A percentile compares a stretch with the other conserved stretches of the same genome.
Evolutionary conservation across 306 rosid species (phyloP).

Genomic region (apple (Malus domestica)): ASM211411v1 NC_041799.1:34420501-34421000

Average conservation of each 20-base stretch:
- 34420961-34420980: background rate
- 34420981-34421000: constrained; percentile 2
- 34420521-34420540: constrained; percentile 19
- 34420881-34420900: background rate
- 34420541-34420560: constrained; percentile 38
- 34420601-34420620: constrained; percentile 88
- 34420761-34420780: constrained; percentile 16
- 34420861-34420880: constrained; percentile 25
- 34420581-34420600: constrained; percentile 66
- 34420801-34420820: constrained; percentile 18
- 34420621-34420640: constrained; percentile 86
- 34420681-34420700: constrained; percentile 80
- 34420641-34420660: constrained; percentile 62
- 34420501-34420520: constrained; percentile 21
- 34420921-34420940: background rate
- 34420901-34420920: constrained; percentile 2
- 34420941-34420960: background rate
- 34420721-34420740: constrained; percentile 39
- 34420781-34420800: constrained; percentile 8
- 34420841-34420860: constrained; percentile 13
- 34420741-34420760: background rate
- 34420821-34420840: background rate
- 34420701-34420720: constrained; percentile 52
- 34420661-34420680: constrained; percentile 92
- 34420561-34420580: constrained; percentile 67